Evolutionary conservation across 306 rosid genomes (phyloP).

Genomic region (Echinosophora koreensis): DNA sequence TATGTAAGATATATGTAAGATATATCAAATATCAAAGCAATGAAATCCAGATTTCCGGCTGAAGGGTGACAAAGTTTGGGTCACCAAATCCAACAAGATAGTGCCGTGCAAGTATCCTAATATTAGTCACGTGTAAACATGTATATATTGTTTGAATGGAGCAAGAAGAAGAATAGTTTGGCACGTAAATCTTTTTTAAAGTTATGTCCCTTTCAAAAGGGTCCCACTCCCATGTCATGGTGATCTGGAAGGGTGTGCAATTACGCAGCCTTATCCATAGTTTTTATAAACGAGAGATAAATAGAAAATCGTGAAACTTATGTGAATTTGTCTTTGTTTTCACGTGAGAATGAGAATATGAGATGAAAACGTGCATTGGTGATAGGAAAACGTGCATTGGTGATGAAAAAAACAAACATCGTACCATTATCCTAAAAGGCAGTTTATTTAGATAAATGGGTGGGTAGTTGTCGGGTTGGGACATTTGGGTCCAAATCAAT

Average conservation of each 20-base stretch:
- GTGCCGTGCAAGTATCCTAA: constrained; percentile 33
- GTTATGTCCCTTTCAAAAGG: background rate
- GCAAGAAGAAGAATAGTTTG: background rate
- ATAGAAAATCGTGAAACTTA: no score
- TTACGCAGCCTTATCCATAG: no score
- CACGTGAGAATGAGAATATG: no score
- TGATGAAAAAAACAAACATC: no score
- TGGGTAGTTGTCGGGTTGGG: no score
- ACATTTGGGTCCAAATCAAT: no score
- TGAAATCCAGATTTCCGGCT: constrained; percentile 4
- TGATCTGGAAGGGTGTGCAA: background rate
- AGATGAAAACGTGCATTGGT: no score
- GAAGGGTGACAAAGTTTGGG: background rate
- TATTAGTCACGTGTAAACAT: background rate
- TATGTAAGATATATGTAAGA: constrained; percentile 37
- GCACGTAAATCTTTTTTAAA: background rate
- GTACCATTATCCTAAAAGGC: no score
- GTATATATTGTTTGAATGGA: background rate
- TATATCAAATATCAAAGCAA: constrained; percentile 10
- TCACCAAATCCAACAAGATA: background rate
- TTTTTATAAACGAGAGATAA: no score
- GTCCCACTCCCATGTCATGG: background rate
- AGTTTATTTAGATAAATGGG: no score
- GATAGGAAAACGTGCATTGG: no score
- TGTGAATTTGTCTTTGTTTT: no score